These are phyloP conservation scores for Lipomyces yamadae DNA, from an alignment of 805 yeast genomes.

Conservation along the genomic window DNA sequence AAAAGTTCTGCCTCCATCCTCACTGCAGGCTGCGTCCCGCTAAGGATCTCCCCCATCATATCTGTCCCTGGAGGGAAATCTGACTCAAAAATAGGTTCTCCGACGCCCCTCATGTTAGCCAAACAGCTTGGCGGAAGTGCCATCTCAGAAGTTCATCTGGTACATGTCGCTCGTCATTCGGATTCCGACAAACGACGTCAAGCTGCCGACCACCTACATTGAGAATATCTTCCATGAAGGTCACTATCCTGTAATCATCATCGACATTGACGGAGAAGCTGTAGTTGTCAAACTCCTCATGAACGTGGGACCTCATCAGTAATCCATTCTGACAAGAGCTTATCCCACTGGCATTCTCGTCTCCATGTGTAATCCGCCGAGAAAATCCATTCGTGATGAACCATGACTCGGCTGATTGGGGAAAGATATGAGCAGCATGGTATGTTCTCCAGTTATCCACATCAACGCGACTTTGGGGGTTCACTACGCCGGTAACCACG, in stretches of 20 bases:
- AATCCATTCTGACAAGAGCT: slow-evolving; percentile 8
- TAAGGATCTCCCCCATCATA: neutral
- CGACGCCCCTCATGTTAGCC: neutral
- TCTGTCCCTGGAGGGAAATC: slow-evolving; percentile 3
- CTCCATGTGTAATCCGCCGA: neutral
- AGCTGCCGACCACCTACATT: neutral
- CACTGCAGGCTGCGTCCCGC: neutral
- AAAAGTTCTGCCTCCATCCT: neutral
- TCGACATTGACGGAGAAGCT: neutral
- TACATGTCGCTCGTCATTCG: neutral
- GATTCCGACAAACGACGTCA: neutral
- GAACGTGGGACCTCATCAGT: neutral
- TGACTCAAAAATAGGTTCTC: slow-evolving; percentile 3
- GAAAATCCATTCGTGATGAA: neutral
- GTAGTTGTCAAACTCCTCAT: neutral
- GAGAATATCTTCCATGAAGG: neutral
- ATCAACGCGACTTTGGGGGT: neutral
- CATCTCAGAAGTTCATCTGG: neutral
- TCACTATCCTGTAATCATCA: neutral
- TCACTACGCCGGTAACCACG: neutral
- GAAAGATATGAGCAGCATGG: slow-evolving; percentile 7
- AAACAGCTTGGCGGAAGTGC: slow-evolving; percentile 8
- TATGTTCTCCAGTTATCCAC: neutral
- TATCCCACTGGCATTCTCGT: neutral
- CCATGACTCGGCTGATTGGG: neutral